These are phyloP conservation scores for Rehmannia glutinosa DNA, from an alignment of 257 asterid genomes.

Conservation along the genomic window DNA sequence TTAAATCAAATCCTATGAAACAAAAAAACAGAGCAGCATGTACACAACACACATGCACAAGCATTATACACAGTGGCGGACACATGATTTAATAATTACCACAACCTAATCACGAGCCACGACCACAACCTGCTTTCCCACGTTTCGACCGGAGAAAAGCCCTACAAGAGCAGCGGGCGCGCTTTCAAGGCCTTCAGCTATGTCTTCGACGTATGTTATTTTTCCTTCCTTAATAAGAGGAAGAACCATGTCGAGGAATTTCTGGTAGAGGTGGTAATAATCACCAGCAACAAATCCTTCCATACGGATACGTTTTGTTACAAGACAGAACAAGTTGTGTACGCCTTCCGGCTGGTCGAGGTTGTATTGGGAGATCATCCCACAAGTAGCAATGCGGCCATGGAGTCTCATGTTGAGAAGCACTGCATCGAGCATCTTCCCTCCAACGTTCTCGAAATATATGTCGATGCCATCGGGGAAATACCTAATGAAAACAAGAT, in stretches of 20 bases:
- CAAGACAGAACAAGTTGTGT: conserved; percentile 9
- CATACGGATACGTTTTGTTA: conserved; percentile 41
- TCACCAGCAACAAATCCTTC: conserved; percentile 42
- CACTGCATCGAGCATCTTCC: background rate
- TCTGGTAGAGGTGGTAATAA: too few relatives aligned
- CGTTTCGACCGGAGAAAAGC: conserved; percentile 14
- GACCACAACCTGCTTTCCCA: conserved; percentile 17
- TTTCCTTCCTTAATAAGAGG: conserved; percentile 12
- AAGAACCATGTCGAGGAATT: too few relatives aligned
- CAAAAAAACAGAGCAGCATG: too few relatives aligned
- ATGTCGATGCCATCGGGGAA: background rate
- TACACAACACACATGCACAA: too few relatives aligned
- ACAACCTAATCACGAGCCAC: conserved; percentile 5
- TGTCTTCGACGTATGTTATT: too few relatives aligned
- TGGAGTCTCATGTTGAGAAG: background rate
- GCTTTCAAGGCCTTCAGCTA: too few relatives aligned
- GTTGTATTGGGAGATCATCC: background rate
- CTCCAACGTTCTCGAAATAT: background rate
- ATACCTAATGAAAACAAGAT: too few relatives aligned
- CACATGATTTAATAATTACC: too few relatives aligned
- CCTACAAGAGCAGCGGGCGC: conserved; percentile 13
- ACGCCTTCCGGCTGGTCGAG: too few relatives aligned
- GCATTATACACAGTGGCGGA: too few relatives aligned
- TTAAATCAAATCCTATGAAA: too few relatives aligned
- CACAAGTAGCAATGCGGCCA: background rate